phyloP scores from a whole-genome alignment of 1,284 basidiomycete genomes.

The Ustilago vetiveriae region DNA sequence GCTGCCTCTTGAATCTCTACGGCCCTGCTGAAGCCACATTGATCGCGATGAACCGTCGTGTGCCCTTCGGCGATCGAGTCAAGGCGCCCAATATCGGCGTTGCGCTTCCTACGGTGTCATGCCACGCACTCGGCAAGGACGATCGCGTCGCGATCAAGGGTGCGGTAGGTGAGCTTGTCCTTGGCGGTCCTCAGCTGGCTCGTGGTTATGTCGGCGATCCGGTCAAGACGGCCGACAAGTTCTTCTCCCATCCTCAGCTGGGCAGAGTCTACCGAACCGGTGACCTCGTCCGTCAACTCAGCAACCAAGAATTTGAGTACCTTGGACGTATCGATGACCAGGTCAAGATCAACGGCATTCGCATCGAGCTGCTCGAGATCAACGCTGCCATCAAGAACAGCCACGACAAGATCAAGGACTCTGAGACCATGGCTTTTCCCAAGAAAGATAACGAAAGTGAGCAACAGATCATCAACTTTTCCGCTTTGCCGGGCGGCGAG shows the following conservation, averaged over 20 bases:
- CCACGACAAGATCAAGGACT: conserved; percentile 57
- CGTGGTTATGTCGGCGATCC: conserved; percentile 62
- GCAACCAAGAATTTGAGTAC: conserved; percentile 66
- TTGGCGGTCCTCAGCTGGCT: conserved; percentile 63
- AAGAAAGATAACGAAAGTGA: conserved; percentile 43
- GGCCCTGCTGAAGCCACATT: conserved; percentile 66
- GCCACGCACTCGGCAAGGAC: conserved; percentile 58
- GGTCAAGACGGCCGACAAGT: conserved; percentile 64
- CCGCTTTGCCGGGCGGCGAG: conserved; percentile 50
- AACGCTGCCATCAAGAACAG: conserved; percentile 66
- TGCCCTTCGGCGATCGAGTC: conserved; percentile 59
- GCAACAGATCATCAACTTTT: conserved; percentile 66
- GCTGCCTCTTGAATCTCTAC: conserved; percentile 65
- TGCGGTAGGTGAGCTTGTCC: conserved; percentile 66
- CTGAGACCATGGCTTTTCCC: conserved; percentile 62
- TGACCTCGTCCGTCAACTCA: conserved; percentile 64
- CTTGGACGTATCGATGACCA: conserved; percentile 68
- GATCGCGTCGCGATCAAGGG: conserved; percentile 65
- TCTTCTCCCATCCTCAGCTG: conserved; percentile 57
- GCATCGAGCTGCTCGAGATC: conserved; percentile 68
- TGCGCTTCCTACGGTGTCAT: conserved; percentile 65
- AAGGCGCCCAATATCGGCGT: conserved; percentile 68
- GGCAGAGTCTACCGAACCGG: conserved; percentile 65
- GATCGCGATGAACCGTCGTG: conserved; percentile 63
- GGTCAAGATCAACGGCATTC: conserved; percentile 68